Base-by-base conservation (phyloP, 2,329 filamentous ascomycete species). In the Colletotrichum spinosum region DNA sequence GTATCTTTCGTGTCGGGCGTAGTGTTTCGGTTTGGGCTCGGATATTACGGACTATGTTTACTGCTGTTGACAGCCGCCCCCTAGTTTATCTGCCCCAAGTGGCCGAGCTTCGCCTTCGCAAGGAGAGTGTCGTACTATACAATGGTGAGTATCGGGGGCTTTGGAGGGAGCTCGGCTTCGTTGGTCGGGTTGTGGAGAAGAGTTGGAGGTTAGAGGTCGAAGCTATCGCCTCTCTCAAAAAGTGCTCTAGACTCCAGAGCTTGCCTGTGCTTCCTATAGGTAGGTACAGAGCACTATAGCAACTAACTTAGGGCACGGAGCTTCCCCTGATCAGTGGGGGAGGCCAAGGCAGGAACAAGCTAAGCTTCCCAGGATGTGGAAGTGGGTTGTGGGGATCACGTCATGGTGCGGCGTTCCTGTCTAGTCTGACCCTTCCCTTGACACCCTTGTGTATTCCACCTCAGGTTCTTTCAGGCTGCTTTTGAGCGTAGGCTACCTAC, bases 301-400 rank as follows among this genome's bases (percentile, higher is more conserved):
- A 54, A 17, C 15, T 13, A 25, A 25, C 25, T 25, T 25, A 4
- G 60, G 8, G 61, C 65, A 67, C 64, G 46, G 59, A 45, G 42
- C 64, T n/a, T 13, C 3, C 1, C 7, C 8, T 48, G 56, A 42
- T 37, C 55, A 9, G 52, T 65, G 67, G 49, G 8, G 10, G 4
- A 11, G 7, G 45, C 64, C 60, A 62, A 67, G 67, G 49, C 67
- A 67, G 53, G 67, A 61, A 68, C 65, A 67, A 68, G 67, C 67
- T 68, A 55, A 68, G 67, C 67, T 68, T 59, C 60, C 37, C 39
- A 4, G 13, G 46, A 60, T 58, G 65, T 52, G 67, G 46, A 60
- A 52, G 65, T 52, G 67, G 49, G 35, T 49, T 57, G 60, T 59
- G 42, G 55, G 35, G 48, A 67, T 55, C 59, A 68, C 67, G 67